Conservation (phyloP, 441 rosid genomes). For the Euphorbia celastroides region DNA sequence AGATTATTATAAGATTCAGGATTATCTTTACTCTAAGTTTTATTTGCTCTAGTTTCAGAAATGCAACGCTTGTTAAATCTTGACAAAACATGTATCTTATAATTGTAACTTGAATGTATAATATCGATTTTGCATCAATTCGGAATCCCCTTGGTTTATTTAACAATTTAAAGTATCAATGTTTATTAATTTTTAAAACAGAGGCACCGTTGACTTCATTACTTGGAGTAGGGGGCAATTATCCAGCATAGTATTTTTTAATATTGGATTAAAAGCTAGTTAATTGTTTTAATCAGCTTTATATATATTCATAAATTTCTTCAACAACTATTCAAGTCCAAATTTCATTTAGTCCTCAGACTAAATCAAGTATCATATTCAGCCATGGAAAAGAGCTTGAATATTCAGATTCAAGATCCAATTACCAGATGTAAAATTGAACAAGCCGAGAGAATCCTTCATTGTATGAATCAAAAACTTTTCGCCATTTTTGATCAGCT, state of each 20-base stretch:
- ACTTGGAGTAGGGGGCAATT: slow-evolving; percentile 7
- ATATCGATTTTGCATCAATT: no score
- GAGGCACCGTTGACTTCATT: background rate
- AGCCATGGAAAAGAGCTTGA: background rate
- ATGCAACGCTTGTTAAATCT: background rate
- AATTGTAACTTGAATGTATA: background rate
- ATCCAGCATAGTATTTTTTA: no score
- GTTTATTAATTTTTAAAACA: no score
- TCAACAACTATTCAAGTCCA: background rate
- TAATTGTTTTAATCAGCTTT: background rate
- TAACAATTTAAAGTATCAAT: no score
- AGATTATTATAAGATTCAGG: slow-evolving; percentile 85
- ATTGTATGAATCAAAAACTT: no score
- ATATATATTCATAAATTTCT: background rate
- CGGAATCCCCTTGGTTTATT: no score
- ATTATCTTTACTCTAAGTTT: slow-evolving; percentile 80
- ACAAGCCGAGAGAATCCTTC: no score
- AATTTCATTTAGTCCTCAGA: background rate
- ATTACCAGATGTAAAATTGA: no score
- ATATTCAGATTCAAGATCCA: no score
- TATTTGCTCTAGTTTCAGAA: slow-evolving; percentile 48
- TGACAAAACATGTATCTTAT: background rate
- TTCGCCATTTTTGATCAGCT: no score
- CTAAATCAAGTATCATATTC: background rate
- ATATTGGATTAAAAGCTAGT: background rate